Evolutionary conservation across 179 eudicot genomes (phyloP).

Genomic region (Spinacia oleracea): DNA sequence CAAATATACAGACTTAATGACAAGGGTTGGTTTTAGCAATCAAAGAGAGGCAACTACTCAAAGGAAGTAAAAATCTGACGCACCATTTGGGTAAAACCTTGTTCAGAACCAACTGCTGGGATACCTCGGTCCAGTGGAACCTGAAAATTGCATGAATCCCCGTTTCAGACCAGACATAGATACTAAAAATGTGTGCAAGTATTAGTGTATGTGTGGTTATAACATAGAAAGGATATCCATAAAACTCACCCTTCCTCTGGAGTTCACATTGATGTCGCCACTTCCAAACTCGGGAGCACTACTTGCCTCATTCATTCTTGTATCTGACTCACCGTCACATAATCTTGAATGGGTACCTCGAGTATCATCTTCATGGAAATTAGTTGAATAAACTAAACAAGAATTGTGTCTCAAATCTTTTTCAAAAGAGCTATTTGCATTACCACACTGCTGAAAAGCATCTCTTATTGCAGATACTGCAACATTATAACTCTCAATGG

Average conservation of each 20-base stretch:
- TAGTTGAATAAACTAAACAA: constrained; percentile 25
- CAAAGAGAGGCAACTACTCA: neutral
- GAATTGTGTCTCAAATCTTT: constrained; percentile 36
- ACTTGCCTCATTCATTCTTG: constrained; percentile 24
- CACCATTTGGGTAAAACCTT: constrained; percentile 56
- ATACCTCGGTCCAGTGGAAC: constrained; percentile 37
- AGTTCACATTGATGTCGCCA: constrained; percentile 28
- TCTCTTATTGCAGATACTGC: constrained; percentile 55
- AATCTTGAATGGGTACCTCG: constrained; percentile 31
- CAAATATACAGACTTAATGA: neutral
- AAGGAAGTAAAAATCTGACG: constrained; percentile 24
- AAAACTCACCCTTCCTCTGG: constrained; percentile 46
- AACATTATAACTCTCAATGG: constrained; percentile 51
- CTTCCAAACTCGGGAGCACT: constrained; percentile 37
- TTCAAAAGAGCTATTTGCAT: constrained; percentile 34
- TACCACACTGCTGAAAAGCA: constrained; percentile 47
- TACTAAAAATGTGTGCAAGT: neutral
- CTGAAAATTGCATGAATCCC: constrained; percentile 30
- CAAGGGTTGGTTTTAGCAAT: neutral
- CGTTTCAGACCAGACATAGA: neutral
- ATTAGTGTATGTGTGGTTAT: neutral
- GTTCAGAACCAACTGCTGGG: constrained; percentile 38
- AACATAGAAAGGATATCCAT: neutral
- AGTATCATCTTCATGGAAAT: constrained; percentile 34
- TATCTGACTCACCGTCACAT: constrained; percentile 28